These are phyloP conservation scores for Triticum aestivum DNA, from an alignment of 176 grass and related monocot genomes.

Conservation along the genomic window DNA sequence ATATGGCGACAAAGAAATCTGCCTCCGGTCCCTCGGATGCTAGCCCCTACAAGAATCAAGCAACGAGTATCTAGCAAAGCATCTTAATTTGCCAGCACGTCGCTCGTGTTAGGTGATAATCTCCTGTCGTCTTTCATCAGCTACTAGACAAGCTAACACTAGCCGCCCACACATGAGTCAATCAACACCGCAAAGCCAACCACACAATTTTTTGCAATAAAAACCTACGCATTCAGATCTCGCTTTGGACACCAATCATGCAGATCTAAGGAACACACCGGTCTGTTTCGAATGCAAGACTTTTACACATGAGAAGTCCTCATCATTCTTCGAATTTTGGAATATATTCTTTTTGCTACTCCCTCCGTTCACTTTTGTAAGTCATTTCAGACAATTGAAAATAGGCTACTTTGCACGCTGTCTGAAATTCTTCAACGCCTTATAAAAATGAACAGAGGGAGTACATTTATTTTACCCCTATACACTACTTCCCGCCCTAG, in stretches of 20 bases:
- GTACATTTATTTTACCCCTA: no score
- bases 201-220: background rate
- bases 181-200: background rate
- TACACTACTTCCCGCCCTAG: no score
- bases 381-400: no score
- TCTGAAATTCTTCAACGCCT: no score
- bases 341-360: no score
- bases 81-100: background rate
- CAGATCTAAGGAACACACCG: no score
- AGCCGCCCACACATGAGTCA: background rate
- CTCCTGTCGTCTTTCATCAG: background rate
- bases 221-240: background rate
- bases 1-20: background rate
- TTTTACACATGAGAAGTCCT: no score
- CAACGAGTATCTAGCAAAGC: background rate
- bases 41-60: background rate
- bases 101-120: background rate
- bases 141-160: background rate
- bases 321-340: no score
- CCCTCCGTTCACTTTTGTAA: no score
- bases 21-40: background rate
- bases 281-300: background rate
- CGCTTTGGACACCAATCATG: background rate
- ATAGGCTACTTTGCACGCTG: no score
- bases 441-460: no score